Conservation (phyloP, 2,329 filamentous ascomycete species). For the Exserohilum turcica region DNA sequence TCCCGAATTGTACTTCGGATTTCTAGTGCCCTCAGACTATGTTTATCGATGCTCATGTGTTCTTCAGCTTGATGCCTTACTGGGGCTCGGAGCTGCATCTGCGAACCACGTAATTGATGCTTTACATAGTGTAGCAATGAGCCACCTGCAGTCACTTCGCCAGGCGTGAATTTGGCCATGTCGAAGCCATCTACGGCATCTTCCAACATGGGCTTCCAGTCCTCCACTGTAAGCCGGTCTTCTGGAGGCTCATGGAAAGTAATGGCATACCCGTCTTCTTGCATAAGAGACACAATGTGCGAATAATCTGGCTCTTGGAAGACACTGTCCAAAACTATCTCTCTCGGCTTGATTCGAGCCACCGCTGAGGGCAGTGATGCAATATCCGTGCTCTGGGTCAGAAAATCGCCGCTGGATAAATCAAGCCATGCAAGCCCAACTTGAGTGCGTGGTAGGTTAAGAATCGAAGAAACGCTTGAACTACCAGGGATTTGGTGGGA, state of each 20-base stretch:
- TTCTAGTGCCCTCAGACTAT: conserved; percentile 86
- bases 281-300: conserved; percentile 70
- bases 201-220: conserved; percentile 81
- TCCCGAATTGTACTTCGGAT: conserved; percentile 86
- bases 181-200: conserved; percentile 64
- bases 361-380: conserved; percentile 77
- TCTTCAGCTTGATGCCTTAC: conserved; percentile 73
- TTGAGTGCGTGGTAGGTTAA: conserved; percentile 48
- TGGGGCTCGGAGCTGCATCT: conserved; percentile 83
- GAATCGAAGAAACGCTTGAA: conserved; percentile 37
- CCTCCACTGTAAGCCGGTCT: conserved; percentile 57
- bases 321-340: conserved; percentile 73
- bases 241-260: conserved; percentile 66
- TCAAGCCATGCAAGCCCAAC: conserved; percentile 93
- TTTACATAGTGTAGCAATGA: conserved; percentile 84
- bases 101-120: conserved; percentile 74
- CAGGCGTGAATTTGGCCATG: conserved; percentile 62
- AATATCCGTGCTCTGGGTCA: conserved; percentile 76
- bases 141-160: conserved; percentile 78
- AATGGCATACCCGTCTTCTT: conserved; percentile 75
- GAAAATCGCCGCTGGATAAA: conserved; percentile 92
- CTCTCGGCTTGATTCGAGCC: conserved; percentile 80
- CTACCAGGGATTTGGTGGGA: conserved; percentile 36
- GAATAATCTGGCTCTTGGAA: conserved; percentile 61
- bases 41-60: conserved; percentile 89